These are phyloP conservation scores for Fusarium begoniae DNA, from an alignment of 2,329 filamentous ascomycete species.

Conservation along the genomic window DNA sequence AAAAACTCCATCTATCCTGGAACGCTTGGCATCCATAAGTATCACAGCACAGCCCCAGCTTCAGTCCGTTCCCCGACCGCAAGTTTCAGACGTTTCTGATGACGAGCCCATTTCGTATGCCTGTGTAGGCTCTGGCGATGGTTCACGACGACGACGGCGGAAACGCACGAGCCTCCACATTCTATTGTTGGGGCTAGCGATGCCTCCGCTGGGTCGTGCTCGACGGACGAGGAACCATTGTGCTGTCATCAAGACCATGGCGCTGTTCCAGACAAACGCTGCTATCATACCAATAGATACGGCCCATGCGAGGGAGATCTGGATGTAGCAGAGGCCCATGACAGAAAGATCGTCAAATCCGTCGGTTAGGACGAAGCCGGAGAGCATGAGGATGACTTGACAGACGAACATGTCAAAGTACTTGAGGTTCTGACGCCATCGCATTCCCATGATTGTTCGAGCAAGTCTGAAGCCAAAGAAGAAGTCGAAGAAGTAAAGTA, in stretches of 20 bases:
- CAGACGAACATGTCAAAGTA: slow-evolving; percentile 21
- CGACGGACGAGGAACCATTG: slow-evolving; percentile 16
- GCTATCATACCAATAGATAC: slow-evolving; percentile 13
- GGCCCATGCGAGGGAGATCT: slow-evolving; percentile 4
- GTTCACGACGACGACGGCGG: not conserved
- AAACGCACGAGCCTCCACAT: slow-evolving; percentile 13
- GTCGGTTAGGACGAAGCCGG: not conserved
- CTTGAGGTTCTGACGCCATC: not conserved
- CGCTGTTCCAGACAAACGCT: slow-evolving; percentile 14
- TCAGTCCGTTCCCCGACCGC: not conserved
- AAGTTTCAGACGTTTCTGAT: not conserved
- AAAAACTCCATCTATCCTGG: not conserved
- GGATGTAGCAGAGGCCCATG: slow-evolving; percentile 7
- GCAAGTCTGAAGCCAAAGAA: not conserved
- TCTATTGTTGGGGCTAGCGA: not conserved
- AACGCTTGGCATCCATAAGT: not conserved
- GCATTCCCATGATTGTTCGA: not conserved
- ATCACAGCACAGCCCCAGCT: not conserved
- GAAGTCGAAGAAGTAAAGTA: slow-evolving; percentile 8
- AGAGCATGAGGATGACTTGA: slow-evolving; percentile 13
- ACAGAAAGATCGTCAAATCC: not conserved
- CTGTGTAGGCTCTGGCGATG: not conserved
- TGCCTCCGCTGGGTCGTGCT: not conserved
- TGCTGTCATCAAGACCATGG: slow-evolving; percentile 13
- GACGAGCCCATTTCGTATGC: not conserved